These are phyloP conservation scores for Pharus latifolius DNA, from an alignment of 176 grass and related monocot genomes.

Conservation along the genomic window DNA sequence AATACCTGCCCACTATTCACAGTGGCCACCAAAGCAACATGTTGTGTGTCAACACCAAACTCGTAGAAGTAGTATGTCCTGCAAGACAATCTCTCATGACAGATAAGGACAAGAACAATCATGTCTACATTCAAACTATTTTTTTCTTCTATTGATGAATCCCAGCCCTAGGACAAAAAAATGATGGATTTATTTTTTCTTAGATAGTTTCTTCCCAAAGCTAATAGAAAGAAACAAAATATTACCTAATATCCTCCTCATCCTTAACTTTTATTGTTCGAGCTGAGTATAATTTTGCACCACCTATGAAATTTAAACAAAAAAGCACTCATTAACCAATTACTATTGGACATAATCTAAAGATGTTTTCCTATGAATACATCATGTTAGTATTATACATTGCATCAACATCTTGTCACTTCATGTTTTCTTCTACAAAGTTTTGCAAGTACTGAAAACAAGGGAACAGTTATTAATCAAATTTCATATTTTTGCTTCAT, in stretches of 20 bases:
- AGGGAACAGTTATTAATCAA: background rate
- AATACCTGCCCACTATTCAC: constrained; percentile 85
- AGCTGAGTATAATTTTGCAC: constrained; percentile 77
- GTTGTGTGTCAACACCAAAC: constrained; percentile 63
- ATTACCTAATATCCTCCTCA: constrained; percentile 75
- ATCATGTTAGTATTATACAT: background rate
- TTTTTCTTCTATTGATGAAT: background rate
- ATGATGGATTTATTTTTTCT: background rate
- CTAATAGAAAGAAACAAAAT: constrained; percentile 6
- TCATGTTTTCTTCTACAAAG: background rate
- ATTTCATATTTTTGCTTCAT: background rate
- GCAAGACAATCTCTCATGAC: constrained; percentile 6
- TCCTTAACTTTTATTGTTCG: constrained; percentile 91
- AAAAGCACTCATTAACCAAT: background rate
- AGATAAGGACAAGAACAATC: constrained; percentile 1
- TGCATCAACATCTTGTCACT: background rate
- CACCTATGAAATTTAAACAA: constrained; percentile 38
- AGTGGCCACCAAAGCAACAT: constrained; percentile 68
- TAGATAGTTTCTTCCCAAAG: too few relatives aligned
- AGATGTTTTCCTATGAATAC: background rate
- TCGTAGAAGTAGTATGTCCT: constrained; percentile 96
- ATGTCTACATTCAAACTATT: background rate
- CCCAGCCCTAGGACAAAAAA: background rate
- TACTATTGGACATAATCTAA: constrained; percentile 1
- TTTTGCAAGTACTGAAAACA: background rate